phyloP scores from a whole-genome alignment of 352 stramenopile genomes.

The Phytophthora litchii region DNA sequence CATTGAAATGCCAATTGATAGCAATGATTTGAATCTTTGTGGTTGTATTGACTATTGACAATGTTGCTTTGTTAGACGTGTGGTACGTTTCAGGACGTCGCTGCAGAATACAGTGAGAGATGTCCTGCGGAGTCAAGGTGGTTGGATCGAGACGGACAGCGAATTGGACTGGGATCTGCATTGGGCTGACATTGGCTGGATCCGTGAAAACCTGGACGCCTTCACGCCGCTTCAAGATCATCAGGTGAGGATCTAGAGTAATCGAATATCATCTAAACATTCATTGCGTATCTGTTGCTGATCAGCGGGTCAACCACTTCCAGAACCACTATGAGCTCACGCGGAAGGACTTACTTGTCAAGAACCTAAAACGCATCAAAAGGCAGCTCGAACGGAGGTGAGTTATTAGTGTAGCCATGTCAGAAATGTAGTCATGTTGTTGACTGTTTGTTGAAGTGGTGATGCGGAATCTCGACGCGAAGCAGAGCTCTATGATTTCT shows the following conservation, averaged over 20 bases:
- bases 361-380: slow-evolving; percentile 93
- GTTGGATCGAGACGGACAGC: slow-evolving; percentile 78
- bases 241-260: slow-evolving; percentile 25
- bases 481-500: slow-evolving; percentile 65
- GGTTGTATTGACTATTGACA: not conserved
- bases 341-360: slow-evolving; percentile 88
- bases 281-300: not conserved
- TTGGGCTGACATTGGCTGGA: slow-evolving; percentile 86
- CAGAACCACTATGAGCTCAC: slow-evolving; percentile 94
- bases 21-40: not conserved
- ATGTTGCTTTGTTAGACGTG: slow-evolving; percentile 3
- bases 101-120: slow-evolving; percentile 85
- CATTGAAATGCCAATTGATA: not conserved
- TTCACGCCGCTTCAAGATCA: slow-evolving; percentile 70
- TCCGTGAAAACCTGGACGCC: slow-evolving; percentile 76
- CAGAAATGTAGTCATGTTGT: slow-evolving; percentile 16
- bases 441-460: slow-evolving; percentile 20
- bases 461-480: slow-evolving; percentile 41
- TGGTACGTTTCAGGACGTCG: slow-evolving; percentile 64
- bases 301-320: slow-evolving; percentile 92
- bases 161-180: slow-evolving; percentile 85
- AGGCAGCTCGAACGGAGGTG: slow-evolving; percentile 76
- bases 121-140: slow-evolving; percentile 57
- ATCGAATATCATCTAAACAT: not conserved
- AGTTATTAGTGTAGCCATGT: slow-evolving; percentile 5